Percentiles rank a stretch among this genome's conserved stretches.
Conservation (phyloP, 2,329 filamentous ascomycete species). For the Exophiala dermatitidis region DNA sequence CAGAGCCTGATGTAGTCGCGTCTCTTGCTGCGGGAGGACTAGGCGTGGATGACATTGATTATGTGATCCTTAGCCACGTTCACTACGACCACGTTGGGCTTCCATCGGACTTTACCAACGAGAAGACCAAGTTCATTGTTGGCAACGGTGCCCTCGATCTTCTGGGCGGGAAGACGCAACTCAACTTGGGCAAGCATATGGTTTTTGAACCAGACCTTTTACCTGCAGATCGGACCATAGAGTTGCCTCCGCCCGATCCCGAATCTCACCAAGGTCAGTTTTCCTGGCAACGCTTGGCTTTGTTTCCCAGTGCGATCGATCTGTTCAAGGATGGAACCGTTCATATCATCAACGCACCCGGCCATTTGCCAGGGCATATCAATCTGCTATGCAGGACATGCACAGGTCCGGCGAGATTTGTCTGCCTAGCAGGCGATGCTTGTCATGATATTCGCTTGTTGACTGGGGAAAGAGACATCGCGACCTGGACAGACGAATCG, state of each 20-base stretch:
- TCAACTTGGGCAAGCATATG: slow-evolving; percentile 25
- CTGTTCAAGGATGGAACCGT: slow-evolving; percentile 30
- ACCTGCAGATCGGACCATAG: slow-evolving; percentile 24
- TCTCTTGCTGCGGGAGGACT: slow-evolving; percentile 35
- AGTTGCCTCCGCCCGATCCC: slow-evolving; percentile 19
- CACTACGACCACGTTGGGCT: slow-evolving; percentile 33
- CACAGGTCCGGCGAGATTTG: slow-evolving; percentile 19
- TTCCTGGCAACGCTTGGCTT: slow-evolving; percentile 21
- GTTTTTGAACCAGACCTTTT: slow-evolving; percentile 30
- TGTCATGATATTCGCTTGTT: slow-evolving; percentile 32
- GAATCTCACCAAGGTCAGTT: slow-evolving; percentile 2
- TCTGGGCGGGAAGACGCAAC: slow-evolving; percentile 19
- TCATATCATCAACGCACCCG: slow-evolving; percentile 30
- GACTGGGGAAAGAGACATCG: slow-evolving; percentile 29
- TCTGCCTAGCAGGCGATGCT: slow-evolving; percentile 32
- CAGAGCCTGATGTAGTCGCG: slow-evolving; percentile 27
- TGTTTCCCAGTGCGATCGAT: slow-evolving; percentile 27
- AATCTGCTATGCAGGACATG: slow-evolving; percentile 29
- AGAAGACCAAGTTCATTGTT: slow-evolving; percentile 35
- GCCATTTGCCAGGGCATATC: slow-evolving; percentile 32
- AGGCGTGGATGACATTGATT: slow-evolving; percentile 35
- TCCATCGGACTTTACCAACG: slow-evolving; percentile 27
- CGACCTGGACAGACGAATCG: slow-evolving; percentile 28
- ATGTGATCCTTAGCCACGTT: slow-evolving; percentile 38
- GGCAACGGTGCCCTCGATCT: slow-evolving; percentile 29